These are phyloP conservation scores for Eragrostis tef DNA, from an alignment of 202 grass and related monocot genomes.

Conservation along the genomic window DNA sequence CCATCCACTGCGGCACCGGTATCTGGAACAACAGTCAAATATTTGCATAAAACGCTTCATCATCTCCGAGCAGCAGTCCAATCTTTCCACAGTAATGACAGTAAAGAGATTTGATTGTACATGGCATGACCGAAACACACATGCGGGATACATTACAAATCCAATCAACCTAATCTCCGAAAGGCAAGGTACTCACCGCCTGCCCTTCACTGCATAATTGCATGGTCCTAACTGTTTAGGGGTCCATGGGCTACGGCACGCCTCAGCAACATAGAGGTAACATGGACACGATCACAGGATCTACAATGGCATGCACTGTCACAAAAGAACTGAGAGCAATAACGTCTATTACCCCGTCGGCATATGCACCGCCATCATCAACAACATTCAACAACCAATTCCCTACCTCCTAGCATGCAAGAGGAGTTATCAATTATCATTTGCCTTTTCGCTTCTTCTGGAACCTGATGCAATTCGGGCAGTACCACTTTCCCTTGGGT, in stretches of 20 bases:
- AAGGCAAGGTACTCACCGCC: neutral
- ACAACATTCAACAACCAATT: constrained; percentile 7
- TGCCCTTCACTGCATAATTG: neutral
- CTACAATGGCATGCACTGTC: constrained; percentile 31
- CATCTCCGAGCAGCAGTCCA: neutral
- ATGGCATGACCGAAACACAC: neutral
- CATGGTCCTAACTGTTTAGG: neutral
- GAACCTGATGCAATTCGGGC: constrained; percentile 63
- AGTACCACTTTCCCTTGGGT: constrained; percentile 95
- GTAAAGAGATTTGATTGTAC: neutral
- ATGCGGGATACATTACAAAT: neutral
- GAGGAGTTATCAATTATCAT: constrained; percentile 36
- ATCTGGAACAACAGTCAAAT: neutral
- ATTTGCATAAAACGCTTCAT: neutral
- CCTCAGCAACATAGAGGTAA: constrained; percentile 32
- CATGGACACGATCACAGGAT: constrained; percentile 48
- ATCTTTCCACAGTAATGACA: neutral
- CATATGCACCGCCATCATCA: constrained; percentile 9
- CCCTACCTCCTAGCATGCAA: constrained; percentile 27
- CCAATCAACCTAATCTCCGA: neutral
- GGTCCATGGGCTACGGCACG: neutral
- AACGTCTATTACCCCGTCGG: neutral
- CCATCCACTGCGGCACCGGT: neutral
- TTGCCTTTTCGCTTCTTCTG: constrained; percentile 86
- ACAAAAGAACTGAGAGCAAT: neutral